phyloP scores from a whole-genome alignment of 352 stramenopile species.

The Phytophthora kernoviae region DNA sequence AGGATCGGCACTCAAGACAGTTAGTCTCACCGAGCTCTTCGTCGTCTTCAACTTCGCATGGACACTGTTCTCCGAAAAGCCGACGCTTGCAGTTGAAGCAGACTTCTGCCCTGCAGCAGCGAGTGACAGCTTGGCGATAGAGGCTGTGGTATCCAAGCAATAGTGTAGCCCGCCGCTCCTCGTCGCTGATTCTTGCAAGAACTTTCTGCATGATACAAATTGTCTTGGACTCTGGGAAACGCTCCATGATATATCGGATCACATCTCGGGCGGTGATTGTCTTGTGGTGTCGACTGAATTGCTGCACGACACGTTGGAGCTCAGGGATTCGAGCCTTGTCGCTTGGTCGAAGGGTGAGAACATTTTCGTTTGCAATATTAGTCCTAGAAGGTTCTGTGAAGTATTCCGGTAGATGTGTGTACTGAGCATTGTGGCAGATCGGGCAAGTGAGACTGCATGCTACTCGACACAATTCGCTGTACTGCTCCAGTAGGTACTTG shows the following conservation, averaged over 20 bases:
- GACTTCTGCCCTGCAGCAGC: slow-evolving; percentile 34
- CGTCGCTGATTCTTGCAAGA: slow-evolving; percentile 38
- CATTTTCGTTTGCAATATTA: slow-evolving; percentile 2
- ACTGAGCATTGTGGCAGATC: slow-evolving; percentile 32
- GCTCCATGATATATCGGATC: slow-evolving; percentile 14
- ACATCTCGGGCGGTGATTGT: slow-evolving; percentile 19
- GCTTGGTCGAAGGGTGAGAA: slow-evolving; percentile 14
- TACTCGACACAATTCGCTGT: slow-evolving; percentile 16
- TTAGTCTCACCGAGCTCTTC: slow-evolving; percentile 25
- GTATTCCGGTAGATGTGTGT: slow-evolving; percentile 32
- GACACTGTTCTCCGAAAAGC: no score
- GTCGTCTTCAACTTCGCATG: slow-evolving; percentile 13
- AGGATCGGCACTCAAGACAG: slow-evolving; percentile 43
- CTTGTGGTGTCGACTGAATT: slow-evolving; percentile 23
- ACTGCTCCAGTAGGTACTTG: slow-evolving; percentile 9
- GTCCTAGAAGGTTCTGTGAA: slow-evolving; percentile 6
- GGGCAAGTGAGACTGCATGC: slow-evolving; percentile 35
- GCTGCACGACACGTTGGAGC: slow-evolving; percentile 19
- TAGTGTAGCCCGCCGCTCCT: slow-evolving; percentile 48
- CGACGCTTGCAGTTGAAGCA: slow-evolving; percentile 71
- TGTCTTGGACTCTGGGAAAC: slow-evolving; percentile 13
- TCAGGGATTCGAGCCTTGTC: slow-evolving; percentile 14
- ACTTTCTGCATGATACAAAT: slow-evolving; percentile 23
- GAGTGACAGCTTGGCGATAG: slow-evolving; percentile 35
- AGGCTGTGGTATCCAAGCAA: slow-evolving; percentile 39